phyloP scores from a whole-genome alignment of 2,329 filamentous ascomycete species.

The Pestalotiopsis sp. region DNA sequence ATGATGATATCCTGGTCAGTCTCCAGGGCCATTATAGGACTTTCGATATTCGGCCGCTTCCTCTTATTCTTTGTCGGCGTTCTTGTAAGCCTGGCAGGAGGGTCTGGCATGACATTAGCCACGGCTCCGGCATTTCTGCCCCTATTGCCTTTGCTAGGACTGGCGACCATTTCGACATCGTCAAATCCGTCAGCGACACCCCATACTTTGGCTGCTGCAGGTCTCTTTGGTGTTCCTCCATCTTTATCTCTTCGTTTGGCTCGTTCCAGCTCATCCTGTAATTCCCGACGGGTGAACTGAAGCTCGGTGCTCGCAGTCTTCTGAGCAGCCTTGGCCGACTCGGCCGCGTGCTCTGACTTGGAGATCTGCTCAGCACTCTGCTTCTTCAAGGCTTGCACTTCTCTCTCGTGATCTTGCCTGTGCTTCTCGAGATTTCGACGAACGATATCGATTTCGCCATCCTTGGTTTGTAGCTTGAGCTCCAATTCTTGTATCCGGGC shows the following conservation, averaged over 20 bases:
- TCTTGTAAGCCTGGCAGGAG: slow-evolving; percentile 30
- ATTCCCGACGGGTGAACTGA: slow-evolving; percentile 73
- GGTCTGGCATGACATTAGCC: slow-evolving; percentile 48
- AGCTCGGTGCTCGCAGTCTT: slow-evolving; percentile 70
- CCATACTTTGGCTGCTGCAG: slow-evolving; percentile 53
- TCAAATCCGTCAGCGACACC: slow-evolving; percentile 78
- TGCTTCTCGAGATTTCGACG: slow-evolving; percentile 69
- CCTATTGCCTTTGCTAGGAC: slow-evolving; percentile 54
- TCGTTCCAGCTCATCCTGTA: slow-evolving; percentile 59
- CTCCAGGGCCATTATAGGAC: slow-evolving; percentile 66
- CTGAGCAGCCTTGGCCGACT: slow-evolving; percentile 66
- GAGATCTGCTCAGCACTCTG: slow-evolving; percentile 65
- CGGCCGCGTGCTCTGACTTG: slow-evolving; percentile 65
- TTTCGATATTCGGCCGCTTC: slow-evolving; percentile 67
- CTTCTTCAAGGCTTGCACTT: slow-evolving; percentile 64
- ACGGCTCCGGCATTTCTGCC: slow-evolving; percentile 45
- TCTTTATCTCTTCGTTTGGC: slow-evolving; percentile 50
- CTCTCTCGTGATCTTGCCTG: slow-evolving; percentile 63
- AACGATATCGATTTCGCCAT: slow-evolving; percentile 76
- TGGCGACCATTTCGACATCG: slow-evolving; percentile 59
- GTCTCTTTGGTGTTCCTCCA: slow-evolving; percentile 62
- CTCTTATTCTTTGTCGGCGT: slow-evolving; percentile 72
- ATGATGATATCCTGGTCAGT: slow-evolving; percentile 44
- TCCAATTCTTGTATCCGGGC: slow-evolving; percentile 56
- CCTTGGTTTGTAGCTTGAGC: slow-evolving; percentile 61